phyloP scores from a whole-genome alignment of 768 basidiomycete genomes.

The Mycena alexandri region DNA sequence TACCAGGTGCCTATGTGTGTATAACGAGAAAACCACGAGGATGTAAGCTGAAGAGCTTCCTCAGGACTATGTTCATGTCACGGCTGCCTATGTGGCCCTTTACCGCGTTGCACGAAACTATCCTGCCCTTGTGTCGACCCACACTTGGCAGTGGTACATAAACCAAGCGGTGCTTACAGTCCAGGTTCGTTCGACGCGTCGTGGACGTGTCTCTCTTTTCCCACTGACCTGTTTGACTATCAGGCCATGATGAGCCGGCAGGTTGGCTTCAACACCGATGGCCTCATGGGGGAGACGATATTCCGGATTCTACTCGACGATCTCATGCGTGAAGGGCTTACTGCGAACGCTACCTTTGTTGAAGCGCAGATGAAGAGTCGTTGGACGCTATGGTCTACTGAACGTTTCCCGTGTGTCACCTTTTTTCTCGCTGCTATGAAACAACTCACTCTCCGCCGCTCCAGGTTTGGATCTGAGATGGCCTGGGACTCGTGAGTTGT shows the following conservation, averaged over 20 bases:
- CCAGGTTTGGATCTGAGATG: constrained; percentile 72
- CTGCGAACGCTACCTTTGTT: constrained; percentile 60
- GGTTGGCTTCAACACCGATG: constrained; percentile 60
- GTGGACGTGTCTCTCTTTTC: no score
- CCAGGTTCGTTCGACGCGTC: constrained; percentile 5
- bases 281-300: constrained; percentile 72
- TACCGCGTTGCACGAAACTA: constrained; percentile 72
- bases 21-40: no score
- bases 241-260: constrained; percentile 57
- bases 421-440: not conserved
- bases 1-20: no score
- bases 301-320: constrained; percentile 62
- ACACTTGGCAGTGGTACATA: constrained; percentile 70
- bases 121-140: constrained; percentile 58
- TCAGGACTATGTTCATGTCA: constrained; percentile 66
- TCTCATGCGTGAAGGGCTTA: constrained; percentile 64
- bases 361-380: constrained; percentile 62
- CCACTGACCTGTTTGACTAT: no score
- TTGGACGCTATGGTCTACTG: constrained; percentile 58
- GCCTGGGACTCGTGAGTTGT: constrained; percentile 59
- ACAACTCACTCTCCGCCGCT: constrained; percentile 10
- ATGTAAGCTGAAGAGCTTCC: constrained; percentile 24
- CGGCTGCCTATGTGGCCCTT: constrained; percentile 66
- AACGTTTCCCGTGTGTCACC: constrained; percentile 63
- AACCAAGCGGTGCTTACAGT: constrained; percentile 67